A percentile compares a stretch with the other conserved stretches of the same genome.
phyloP scores from a whole-genome alignment of 2,329 filamentous ascomycete genomes.

The Penicillium sp. region DNA sequence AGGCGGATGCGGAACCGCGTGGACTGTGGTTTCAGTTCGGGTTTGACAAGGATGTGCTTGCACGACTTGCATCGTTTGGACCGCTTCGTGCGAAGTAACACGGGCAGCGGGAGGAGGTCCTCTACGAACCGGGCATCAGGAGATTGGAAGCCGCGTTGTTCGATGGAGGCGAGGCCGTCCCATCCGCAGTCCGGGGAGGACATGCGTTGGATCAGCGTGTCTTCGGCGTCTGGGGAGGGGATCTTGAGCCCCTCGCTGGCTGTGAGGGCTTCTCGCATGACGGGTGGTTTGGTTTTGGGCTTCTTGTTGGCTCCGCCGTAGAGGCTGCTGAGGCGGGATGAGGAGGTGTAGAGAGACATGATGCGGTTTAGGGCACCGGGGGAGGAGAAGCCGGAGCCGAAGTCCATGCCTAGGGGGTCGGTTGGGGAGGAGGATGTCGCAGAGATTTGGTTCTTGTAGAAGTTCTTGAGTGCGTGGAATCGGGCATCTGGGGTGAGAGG shows the following conservation, averaged over 20 bases:
- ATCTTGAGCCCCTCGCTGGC: slow-evolving; percentile 63
- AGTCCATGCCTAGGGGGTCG: slow-evolving; percentile 45
- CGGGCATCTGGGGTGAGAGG: too few species aligned
- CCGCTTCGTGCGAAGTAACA: slow-evolving; percentile 78
- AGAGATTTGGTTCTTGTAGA: slow-evolving; percentile 71
- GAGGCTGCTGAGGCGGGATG: slow-evolving; percentile 47
- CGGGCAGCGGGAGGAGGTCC: slow-evolving; percentile 71
- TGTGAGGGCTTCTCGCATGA: slow-evolving; percentile 71
- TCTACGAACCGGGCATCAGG: slow-evolving; percentile 54
- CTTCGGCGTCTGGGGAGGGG: slow-evolving; percentile 52
- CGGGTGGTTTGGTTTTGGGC: slow-evolving; percentile 56
- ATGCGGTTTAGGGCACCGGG: slow-evolving; percentile 76
- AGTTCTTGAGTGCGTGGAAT: slow-evolving; percentile 65
- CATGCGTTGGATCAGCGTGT: slow-evolving; percentile 54
- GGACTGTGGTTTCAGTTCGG: slow-evolving; percentile 79
- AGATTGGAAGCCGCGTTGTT: slow-evolving; percentile 46
- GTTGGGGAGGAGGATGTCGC: slow-evolving; percentile 49
- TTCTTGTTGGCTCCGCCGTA: slow-evolving; percentile 53
- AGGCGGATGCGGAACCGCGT: slow-evolving; percentile 88
- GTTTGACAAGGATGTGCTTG: slow-evolving; percentile 89
- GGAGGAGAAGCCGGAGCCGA: slow-evolving; percentile 57
- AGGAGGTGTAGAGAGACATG: slow-evolving; percentile 73
- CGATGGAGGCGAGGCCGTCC: slow-evolving; percentile 51
- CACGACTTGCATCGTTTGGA: slow-evolving; percentile 88
- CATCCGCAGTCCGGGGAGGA: slow-evolving; percentile 49